A percentile compares a stretch with the other conserved stretches of the same genome.
These are phyloP conservation scores for Aspergillus tamarii DNA, from an alignment of 2,329 filamentous ascomycete genomes.

Conservation along the genomic window DNA sequence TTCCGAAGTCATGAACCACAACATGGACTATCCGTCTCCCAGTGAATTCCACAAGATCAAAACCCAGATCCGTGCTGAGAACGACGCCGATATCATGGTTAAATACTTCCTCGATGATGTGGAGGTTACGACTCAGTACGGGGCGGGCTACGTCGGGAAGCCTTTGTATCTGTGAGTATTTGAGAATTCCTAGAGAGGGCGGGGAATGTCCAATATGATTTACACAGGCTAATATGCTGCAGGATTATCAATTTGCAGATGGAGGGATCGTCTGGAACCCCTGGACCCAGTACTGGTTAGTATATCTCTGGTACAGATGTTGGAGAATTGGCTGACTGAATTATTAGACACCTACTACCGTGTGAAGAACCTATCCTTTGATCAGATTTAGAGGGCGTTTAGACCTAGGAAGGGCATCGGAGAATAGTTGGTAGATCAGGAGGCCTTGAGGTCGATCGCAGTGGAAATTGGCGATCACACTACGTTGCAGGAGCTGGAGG, in stretches of 20 bases:
- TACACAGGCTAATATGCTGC: neutral
- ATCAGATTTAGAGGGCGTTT: conserved; percentile 7
- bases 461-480: neutral
- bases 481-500: rapidly evolving
- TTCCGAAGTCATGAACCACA: conserved; percentile 49
- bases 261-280: conserved; percentile 26
- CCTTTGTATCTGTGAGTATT: conserved; percentile 37
- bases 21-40: conserved; percentile 54
- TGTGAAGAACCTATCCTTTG: conserved; percentile 13
- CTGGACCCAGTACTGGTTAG: conserved; percentile 17
- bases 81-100: conserved; percentile 56
- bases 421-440: neutral
- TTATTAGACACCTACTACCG: conserved; percentile 14
- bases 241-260: conserved; percentile 31
- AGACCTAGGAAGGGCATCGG: neutral
- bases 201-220: neutral
- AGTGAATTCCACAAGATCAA: conserved; percentile 55
- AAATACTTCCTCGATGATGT: conserved; percentile 59
- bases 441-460: neutral
- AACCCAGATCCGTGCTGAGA: conserved; percentile 55
- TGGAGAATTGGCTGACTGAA: neutral
- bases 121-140: conserved; percentile 55
- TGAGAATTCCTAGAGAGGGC: neutral
- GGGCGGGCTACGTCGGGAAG: conserved; percentile 54
- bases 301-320: neutral